These are phyloP conservation scores for Capsicum baccatum DNA, from an alignment of 257 asterid genomes.

Conservation along the genomic window DNA sequence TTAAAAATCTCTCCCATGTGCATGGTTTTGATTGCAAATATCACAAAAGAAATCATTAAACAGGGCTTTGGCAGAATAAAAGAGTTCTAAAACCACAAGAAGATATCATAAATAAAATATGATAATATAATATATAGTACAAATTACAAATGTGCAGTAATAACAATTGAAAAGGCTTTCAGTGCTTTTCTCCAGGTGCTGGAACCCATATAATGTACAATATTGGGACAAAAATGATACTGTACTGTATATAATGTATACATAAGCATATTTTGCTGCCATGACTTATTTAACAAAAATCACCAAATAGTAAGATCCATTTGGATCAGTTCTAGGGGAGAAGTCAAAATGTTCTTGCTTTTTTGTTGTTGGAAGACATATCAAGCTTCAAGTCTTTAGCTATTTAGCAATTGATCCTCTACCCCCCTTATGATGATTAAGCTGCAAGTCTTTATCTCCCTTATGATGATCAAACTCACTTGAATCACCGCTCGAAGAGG, in stretches of 20 bases:
- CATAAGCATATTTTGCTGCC: conserved; percentile 1
- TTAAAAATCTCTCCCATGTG: too few species aligned
- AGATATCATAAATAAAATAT: not conserved
- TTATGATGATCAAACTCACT: conserved; percentile 31
- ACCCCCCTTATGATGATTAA: too few species aligned
- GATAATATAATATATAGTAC: not conserved
- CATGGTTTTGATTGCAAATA: too few species aligned
- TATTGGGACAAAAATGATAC: conserved; percentile 6
- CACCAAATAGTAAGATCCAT: not conserved
- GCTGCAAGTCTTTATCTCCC: not conserved
- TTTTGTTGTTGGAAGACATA: not conserved
- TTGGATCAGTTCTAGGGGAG: not conserved
- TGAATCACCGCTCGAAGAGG: conserved; percentile 55
- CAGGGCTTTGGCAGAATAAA: conserved; percentile 15
- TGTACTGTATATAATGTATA: not conserved
- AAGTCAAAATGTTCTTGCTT: not conserved
- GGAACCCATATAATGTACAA: not conserved
- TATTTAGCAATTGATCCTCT: too few species aligned
- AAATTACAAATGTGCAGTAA: not conserved
- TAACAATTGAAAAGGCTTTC: not conserved
- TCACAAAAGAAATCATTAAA: not conserved
- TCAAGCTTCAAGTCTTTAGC: not conserved
- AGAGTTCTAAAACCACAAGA: not conserved
- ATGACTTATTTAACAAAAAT: not conserved
- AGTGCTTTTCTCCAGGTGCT: not conserved